Evolutionary conservation across 2,329 filamentous ascomycete species (phyloP).

Genomic region (Alternaria sp.): DNA sequence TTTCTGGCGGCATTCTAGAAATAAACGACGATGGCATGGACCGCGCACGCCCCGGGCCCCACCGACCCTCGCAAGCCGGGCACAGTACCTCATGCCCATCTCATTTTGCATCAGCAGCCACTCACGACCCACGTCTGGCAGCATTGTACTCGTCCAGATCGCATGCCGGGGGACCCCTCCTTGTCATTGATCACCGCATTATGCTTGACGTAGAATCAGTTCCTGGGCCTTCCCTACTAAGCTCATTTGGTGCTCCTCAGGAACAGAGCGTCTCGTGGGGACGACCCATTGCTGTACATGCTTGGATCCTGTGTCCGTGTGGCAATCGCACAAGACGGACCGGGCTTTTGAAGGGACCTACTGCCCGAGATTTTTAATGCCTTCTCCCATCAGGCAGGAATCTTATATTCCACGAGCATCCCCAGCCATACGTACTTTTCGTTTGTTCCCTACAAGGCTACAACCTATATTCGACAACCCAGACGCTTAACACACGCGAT

Average conservation of each 20-base stretch:
- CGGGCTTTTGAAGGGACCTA: conserved; percentile 46
- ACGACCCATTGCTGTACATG: conserved; percentile 47
- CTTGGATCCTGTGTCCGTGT: conserved; percentile 52
- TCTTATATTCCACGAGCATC: conserved; percentile 49
- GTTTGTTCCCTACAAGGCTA: conserved; percentile 41
- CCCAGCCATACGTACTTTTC: conserved; percentile 41
- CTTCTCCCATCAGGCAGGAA: conserved; percentile 45
- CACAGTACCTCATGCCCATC: conserved; percentile 41
- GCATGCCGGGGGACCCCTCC: conserved; percentile 46
- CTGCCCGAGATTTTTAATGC: conserved; percentile 49
- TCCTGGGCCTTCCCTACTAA: conserved; percentile 51
- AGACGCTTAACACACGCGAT: conserved; percentile 49
- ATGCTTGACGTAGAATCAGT: conserved; percentile 53
- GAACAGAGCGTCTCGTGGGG: conserved; percentile 53
- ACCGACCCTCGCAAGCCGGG: conserved; percentile 38
- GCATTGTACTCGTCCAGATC: conserved; percentile 50
- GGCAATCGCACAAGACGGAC: conserved; percentile 50
- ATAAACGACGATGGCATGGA: conserved; percentile 45
- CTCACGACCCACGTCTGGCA: conserved; percentile 46
- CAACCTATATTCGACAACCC: conserved; percentile 46
- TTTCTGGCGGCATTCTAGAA: conserved; percentile 52
- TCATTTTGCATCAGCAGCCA: conserved; percentile 51
- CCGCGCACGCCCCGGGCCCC: conserved; percentile 32
- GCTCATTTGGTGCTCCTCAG: conserved; percentile 51
- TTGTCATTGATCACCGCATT: conserved; percentile 54